Base-by-base conservation (phyloP, 2,329 filamentous ascomycete species). In the Fusarium bulbicola region DNA sequence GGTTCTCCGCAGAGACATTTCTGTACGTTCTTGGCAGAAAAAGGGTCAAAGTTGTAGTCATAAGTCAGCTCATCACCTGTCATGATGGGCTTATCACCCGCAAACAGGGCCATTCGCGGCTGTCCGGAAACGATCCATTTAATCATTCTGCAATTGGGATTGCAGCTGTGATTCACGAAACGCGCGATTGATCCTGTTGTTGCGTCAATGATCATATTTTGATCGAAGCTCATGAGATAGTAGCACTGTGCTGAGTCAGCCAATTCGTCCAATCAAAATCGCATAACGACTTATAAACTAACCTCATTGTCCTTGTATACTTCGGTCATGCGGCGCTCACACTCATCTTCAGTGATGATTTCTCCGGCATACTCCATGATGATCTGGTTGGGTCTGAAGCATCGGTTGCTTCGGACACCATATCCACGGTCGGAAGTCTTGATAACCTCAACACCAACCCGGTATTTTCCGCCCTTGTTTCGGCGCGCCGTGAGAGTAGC, bases 311-410 rank as follows among this genome's bases (percentile, higher is more conserved):
- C 90, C 82, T 96, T 97, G 85, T 99, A 99, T 66, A 93, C 89
- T 71, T 95, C 92, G 67, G 93, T 94, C 95, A 98, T 98, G 62
- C 96, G 92, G 52, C 93, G 90, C 80, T 98, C 95, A 79, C 95
- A 97, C 81, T 99, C 96, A 36, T 92, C 91, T 79, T 97, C 94
- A 0, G 95, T 98, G 79, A 99, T 97, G 76, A 99, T 98, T 82
- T 99, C 96, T 45, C 96, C 96, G 1, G 95, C 95, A 80, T 99
- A 99, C 80, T 99, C 96, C 84, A 98, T 95, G 79, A 99, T 98
- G 80, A 99, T 97, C 84, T 98, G 95, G 78, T 95, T 91, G 3
- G 95, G 90, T 64, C 92, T 87, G 81, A 98, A 99, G 69, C 91
- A 92, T 52, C 96, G 91, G 82, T 95, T 97, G 80, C 93, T 94